Evolutionary conservation across 2,329 filamentous ascomycete species (phyloP).

Genomic region (Sclerotinia nivalis): DNA sequence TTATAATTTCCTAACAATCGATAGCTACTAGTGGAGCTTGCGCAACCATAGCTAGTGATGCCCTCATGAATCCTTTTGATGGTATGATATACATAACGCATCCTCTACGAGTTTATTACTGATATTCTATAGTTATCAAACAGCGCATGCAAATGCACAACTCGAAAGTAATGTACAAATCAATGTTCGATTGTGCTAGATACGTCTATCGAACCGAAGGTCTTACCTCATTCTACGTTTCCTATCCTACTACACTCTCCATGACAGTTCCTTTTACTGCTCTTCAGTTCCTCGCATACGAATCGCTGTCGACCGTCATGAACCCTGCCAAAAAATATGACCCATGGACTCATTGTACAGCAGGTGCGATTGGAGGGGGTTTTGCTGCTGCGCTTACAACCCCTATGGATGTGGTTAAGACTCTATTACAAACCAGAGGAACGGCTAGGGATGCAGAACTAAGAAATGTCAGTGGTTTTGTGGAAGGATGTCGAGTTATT

Average conservation of each 20-base stretch:
- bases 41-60: constrained; percentile 95
- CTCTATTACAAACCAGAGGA: constrained; percentile 89
- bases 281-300: constrained; percentile 95
- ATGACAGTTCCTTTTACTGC: constrained; percentile 99
- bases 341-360: constrained; percentile 88
- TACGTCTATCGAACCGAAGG: constrained; percentile 88
- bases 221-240: constrained; percentile 91
- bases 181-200: constrained; percentile 81
- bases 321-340: constrained; percentile 87
- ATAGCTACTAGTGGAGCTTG: constrained; percentile 88
- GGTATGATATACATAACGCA: constrained; percentile 53
- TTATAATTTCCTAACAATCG: constrained; percentile 41
- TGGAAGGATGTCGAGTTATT: constrained; percentile 37
- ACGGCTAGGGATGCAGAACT: constrained; percentile 76
- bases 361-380: constrained; percentile 88
- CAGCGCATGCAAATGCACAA: constrained; percentile 98
- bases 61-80: constrained; percentile 99
- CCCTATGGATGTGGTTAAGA: constrained; percentile 97
- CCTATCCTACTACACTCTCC: constrained; percentile 94
- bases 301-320: constrained; percentile 91
- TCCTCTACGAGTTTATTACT: constrained; percentile 20
- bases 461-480: constrained; percentile 41
- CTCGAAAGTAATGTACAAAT: constrained; percentile 82
- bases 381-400: constrained; percentile 93
- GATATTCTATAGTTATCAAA: constrained; percentile 75